Percentiles rank a stretch among this genome's conserved stretches.
phyloP scores from a whole-genome alignment of 306 rosid species.

The Cicer chorassanicum region DNA sequence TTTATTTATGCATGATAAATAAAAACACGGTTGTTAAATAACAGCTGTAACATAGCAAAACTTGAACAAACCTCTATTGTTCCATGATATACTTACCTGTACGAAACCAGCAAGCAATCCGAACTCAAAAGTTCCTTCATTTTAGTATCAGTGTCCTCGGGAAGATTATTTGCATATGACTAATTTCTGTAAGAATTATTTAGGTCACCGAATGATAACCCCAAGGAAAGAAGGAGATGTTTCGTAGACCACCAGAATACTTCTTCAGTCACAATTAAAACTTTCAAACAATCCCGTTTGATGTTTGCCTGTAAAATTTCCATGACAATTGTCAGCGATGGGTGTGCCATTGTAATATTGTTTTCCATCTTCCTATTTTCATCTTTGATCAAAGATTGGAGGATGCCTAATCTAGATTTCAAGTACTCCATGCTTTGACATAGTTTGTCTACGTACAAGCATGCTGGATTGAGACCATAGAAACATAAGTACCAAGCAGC shows the following conservation, averaged over 20 bases:
- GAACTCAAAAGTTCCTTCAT: slow-evolving; percentile 48
- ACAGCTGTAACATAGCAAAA: not conserved
- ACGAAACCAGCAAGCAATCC: slow-evolving; percentile 60
- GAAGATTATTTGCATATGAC: slow-evolving; percentile 29
- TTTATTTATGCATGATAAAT: slow-evolving; percentile 28
- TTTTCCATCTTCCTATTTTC: slow-evolving; percentile 49
- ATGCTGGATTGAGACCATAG: slow-evolving; percentile 64
- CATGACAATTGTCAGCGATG: slow-evolving; percentile 54
- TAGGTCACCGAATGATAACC: slow-evolving; percentile 56
- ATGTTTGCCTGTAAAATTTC: slow-evolving; percentile 53
- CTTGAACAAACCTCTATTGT: not conserved
- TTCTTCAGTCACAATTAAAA: slow-evolving; percentile 61
- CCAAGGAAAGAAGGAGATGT: slow-evolving; percentile 53
- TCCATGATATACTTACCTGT: slow-evolving; percentile 48
- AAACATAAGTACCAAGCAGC: slow-evolving; percentile 65
- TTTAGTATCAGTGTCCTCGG: slow-evolving; percentile 35
- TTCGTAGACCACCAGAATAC: slow-evolving; percentile 64
- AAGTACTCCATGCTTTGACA: slow-evolving; percentile 58
- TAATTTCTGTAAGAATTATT: slow-evolving; percentile 37
- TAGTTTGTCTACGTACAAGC: slow-evolving; percentile 57
- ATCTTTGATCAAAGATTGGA: slow-evolving; percentile 58
- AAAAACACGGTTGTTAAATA: not conserved
- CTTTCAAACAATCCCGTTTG: slow-evolving; percentile 47
- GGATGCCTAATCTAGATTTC: slow-evolving; percentile 55
- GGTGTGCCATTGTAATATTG: slow-evolving; percentile 52